Evolutionary conservation across 164 flowering plant species (phyloP), one percentile per base, ranked within the genome.

Genomic region (Vitis rotundifolia): DNA sequence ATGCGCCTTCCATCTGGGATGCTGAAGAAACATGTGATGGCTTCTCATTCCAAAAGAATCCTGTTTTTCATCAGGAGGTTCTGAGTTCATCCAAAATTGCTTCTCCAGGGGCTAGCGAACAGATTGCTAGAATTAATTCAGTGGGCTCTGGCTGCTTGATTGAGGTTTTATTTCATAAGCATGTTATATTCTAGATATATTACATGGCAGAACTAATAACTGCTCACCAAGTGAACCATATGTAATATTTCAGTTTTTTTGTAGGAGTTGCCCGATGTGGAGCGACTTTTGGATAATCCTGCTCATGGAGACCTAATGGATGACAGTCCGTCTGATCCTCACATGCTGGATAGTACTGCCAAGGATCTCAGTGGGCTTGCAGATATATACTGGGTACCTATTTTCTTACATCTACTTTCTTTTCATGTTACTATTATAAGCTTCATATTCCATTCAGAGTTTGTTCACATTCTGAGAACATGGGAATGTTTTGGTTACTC

Each of bases 21-120:
- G 93, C 87, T 70, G 99, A 96, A 77, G 98, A 93, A 81, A 89
- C 99, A 62, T 88, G 99, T 71, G 99, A 96, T 86, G 98, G 86
- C 56, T 95, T 95, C 77, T 80, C 89, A 61, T 95, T 95, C 76
- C 83, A 75, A 74, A 94, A 82, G 77, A 77, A 75, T 57, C 57
- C 71, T 59, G 50, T 69, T 64, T 47, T 56, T 9, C 48, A 49
- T 66, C 61, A 71, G 13, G 80, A 76, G 50, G 66, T 51, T 73
- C 66, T 75, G 12, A 49, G 70, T 57, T 49, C 68, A 50, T 61
- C 78, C 15, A 67, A 31, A 2, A 28, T 69, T 71, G 61, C 75
- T 81, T 67, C 87, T 76, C 37, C 72, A 51, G 80, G 37, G 68
- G 62, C 68, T 2, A 63, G 70, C 65, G 69, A 69, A 56, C 79